These are phyloP conservation scores for Puccinia polysora DNA, from an alignment of 1,284 basidiomycete species.

Conservation along the genomic window DNA sequence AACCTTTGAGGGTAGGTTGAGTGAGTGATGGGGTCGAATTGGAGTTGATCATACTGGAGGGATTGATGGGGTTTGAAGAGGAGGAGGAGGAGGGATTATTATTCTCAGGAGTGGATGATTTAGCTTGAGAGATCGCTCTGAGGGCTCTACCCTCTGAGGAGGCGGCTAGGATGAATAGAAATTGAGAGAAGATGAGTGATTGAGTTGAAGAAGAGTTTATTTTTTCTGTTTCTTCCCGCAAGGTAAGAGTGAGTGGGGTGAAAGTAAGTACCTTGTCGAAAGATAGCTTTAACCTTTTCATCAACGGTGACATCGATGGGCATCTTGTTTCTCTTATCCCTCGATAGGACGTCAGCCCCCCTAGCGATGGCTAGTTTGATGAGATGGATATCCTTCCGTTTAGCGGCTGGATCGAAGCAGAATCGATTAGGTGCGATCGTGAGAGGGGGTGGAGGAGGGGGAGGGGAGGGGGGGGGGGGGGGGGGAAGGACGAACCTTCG, in stretches of 20 bases:
- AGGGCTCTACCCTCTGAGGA: constrained; percentile 48
- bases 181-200: too few species aligned
- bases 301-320: constrained; percentile 66
- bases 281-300: constrained; percentile 74
- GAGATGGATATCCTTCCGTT: constrained; percentile 71
- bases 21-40: neutral
- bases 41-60: neutral
- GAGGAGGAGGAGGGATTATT: too few species aligned
- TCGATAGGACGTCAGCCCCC: constrained; percentile 83
- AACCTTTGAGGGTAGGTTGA: constrained; percentile 69
- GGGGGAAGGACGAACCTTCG: constrained; percentile 55
- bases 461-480: too few species aligned
- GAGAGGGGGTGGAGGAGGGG: neutral
- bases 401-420: constrained; percentile 60
- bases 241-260: constrained; percentile 4
- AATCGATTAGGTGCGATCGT: neutral
- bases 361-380: constrained; percentile 77
- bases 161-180: constrained; percentile 29
- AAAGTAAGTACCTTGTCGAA: constrained; percentile 68
- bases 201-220: too few species aligned
- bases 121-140: constrained; percentile 31
- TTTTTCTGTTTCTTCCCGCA: too few species aligned
- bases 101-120: constrained; percentile 35
- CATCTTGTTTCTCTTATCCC: constrained; percentile 72
- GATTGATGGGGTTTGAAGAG: constrained; percentile 11